Conservation (phyloP, 169 alveolate species). For the Plasmodium malariae region DNA sequence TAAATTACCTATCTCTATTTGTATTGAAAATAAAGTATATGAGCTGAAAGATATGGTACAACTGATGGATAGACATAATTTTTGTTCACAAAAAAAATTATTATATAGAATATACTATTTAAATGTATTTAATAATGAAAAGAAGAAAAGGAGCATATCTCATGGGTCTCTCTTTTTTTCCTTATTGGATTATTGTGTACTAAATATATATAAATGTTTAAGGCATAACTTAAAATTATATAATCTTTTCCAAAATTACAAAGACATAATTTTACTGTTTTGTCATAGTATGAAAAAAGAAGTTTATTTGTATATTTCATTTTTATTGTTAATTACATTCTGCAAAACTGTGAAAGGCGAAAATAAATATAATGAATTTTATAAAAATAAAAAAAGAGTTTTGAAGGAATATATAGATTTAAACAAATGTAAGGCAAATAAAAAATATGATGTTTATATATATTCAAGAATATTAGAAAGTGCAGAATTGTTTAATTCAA, state of each 20-base stretch:
- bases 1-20: conserved; percentile 46
- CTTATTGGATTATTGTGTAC: conserved; percentile 65
- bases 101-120: conserved; percentile 68
- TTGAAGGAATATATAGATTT: conserved; percentile 25
- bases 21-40: conserved; percentile 51
- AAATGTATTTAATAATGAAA: conserved; percentile 31
- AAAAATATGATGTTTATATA: conserved; percentile 30
- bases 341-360: conserved; percentile 29
- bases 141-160: conserved; percentile 4
- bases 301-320: conserved; percentile 62
- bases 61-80: conserved; percentile 29
- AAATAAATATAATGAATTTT: conserved; percentile 34
- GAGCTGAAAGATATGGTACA: conserved; percentile 41
- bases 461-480: conserved; percentile 61
- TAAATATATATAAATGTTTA: conserved; percentile 59
- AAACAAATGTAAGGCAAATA: conserved; percentile 18
- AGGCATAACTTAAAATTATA: conserved; percentile 26
- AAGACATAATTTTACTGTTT: conserved; percentile 40
- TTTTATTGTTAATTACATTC: conserved; percentile 44
- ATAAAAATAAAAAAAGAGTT: conserved; percentile 21
- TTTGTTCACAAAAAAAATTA: conserved; percentile 48
- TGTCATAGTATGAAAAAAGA: conserved; percentile 47
- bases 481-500: conserved; percentile 37
- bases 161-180: conserved; percentile 63
- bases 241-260: conserved; percentile 34